phyloP scores from a whole-genome alignment of 192 early-diverging fungal species.

The Powellomyces hirtus region DNA sequence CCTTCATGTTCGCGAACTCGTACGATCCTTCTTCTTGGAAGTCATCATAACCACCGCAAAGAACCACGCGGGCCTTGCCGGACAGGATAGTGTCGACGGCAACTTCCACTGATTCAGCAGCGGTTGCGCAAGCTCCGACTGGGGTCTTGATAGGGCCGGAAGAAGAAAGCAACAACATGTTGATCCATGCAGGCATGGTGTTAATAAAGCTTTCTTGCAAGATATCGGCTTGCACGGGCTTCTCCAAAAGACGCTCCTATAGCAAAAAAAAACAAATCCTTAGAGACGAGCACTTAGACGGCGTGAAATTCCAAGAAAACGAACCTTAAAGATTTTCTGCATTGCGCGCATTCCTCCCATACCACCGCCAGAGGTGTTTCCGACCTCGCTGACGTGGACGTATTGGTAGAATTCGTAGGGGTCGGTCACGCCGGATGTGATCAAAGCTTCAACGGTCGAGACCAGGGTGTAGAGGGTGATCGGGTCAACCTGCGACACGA shows the following conservation, averaged over 20 bases:
- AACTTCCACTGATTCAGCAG: constrained; percentile 87
- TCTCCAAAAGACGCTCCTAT: constrained; percentile 70
- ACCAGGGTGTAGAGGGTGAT: constrained; percentile 88
- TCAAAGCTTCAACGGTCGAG: constrained; percentile 87
- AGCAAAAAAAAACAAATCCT: background rate
- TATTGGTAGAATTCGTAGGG: constrained; percentile 97
- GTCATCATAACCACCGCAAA: constrained; percentile 92
- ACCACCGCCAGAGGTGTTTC: constrained; percentile 87
- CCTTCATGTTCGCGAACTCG: constrained; percentile 97
- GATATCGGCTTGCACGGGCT: constrained; percentile 86
- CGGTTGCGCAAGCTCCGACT: constrained; percentile 91
- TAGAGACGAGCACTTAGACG: background rate
- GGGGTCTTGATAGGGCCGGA: constrained; percentile 93
- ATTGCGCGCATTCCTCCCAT: constrained; percentile 82
- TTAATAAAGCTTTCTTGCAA: constrained; percentile 95
- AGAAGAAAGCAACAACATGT: constrained; percentile 90
- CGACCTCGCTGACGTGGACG: constrained; percentile 91
- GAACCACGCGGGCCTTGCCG: constrained; percentile 89
- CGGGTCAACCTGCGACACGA: constrained; percentile 86
- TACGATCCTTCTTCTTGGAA: constrained; percentile 90
- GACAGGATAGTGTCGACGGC: constrained; percentile 84
- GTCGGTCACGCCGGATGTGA: constrained; percentile 89
- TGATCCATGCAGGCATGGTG: constrained; percentile 95
- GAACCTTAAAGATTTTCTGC: constrained; percentile 68
- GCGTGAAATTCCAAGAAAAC: background rate